Evolutionary conservation across 2,329 filamentous ascomycete genomes (phyloP).

Genomic region (Trichoderma cornu-damae): DNA sequence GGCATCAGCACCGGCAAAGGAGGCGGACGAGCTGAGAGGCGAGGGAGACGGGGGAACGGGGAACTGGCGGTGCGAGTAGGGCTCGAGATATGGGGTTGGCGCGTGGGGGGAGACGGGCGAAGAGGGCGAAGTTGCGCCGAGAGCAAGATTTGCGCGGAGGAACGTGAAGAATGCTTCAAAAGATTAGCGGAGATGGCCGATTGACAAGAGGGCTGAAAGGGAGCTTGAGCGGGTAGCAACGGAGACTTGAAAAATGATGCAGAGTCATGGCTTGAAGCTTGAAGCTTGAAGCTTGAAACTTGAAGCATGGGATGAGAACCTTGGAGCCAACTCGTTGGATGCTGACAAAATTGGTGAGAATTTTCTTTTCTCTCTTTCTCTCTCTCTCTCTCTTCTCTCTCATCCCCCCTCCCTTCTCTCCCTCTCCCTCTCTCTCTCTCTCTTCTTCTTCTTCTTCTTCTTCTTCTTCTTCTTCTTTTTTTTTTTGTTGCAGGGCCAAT

Average conservation of each 20-base stretch:
- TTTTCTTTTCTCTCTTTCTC: too few relatives aligned
- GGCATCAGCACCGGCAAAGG: constrained; percentile 32
- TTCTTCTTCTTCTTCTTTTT: too few relatives aligned
- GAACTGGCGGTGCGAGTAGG: constrained; percentile 38
- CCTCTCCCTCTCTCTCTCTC: too few relatives aligned
- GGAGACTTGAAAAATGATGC: background rate
- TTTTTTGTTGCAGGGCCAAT: too few relatives aligned
- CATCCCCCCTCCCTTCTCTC: too few relatives aligned
- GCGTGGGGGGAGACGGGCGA: constrained; percentile 58
- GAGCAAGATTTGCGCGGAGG: constrained; percentile 71
- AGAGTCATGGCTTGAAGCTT: background rate
- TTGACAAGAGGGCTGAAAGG: background rate
- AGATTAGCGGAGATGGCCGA: background rate
- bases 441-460: too few relatives aligned
- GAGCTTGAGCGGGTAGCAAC: background rate
- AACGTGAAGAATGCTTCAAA: constrained; percentile 75
- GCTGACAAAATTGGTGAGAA: background rate
- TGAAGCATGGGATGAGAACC: background rate
- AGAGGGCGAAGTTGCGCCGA: constrained; percentile 44
- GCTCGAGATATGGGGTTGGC: constrained; percentile 59
- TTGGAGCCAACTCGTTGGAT: too few relatives aligned
- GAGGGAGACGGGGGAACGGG: constrained; percentile 45
- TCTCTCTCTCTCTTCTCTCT: too few relatives aligned
- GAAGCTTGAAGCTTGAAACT: background rate
- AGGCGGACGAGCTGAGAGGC: constrained; percentile 46